A percentile compares a stretch with the other conserved stretches of the same genome.
These are phyloP conservation scores for Tetrahymena elliotti DNA, from an alignment of 73 alveolate species.

Conservation along the genomic window DNA sequence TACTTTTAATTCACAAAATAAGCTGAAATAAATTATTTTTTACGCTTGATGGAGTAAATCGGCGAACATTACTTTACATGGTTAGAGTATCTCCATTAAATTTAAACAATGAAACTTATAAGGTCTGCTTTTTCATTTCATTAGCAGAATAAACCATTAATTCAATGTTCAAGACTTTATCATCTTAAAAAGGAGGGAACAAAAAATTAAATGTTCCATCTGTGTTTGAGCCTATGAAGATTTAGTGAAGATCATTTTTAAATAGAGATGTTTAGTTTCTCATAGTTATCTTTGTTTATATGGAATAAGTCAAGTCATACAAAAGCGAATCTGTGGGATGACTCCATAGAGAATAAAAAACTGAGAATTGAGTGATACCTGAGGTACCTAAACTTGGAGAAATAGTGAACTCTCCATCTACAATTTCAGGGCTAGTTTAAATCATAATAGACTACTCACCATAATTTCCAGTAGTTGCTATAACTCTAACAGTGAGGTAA, in stretches of 20 bases:
- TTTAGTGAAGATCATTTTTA: background rate
- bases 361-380: background rate
- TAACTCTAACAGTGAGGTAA: background rate
- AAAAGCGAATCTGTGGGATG: background rate
- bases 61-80: background rate
- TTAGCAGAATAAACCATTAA: background rate
- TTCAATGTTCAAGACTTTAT: background rate
- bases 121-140: background rate
- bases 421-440: background rate
- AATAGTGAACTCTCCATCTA: background rate
- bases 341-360: background rate
- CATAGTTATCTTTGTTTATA: background rate
- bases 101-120: background rate
- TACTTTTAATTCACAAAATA: background rate
- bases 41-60: background rate
- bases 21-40: background rate
- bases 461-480: background rate
- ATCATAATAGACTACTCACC: background rate
- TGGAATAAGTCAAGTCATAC: background rate
- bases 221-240: background rate
- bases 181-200: background rate
- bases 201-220: background rate
- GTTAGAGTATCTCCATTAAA: background rate
- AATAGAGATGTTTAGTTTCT: background rate
- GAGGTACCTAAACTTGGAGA: background rate